Evolutionary conservation across 768 basidiomycete genomes (phyloP).

Genomic region (Pisolithus sp.): DNA sequence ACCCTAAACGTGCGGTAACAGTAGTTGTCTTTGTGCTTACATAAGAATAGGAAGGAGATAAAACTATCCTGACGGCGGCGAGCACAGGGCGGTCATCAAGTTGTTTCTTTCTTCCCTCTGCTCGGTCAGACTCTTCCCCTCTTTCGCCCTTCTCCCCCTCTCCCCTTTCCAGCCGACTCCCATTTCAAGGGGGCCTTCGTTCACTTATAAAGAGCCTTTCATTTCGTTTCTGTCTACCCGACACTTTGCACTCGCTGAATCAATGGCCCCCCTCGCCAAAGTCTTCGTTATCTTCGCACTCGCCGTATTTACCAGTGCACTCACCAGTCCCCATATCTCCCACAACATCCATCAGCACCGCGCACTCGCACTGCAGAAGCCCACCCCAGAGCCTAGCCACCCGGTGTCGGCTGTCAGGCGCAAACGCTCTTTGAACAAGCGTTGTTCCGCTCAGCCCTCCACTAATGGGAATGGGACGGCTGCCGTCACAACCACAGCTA

Average conservation of each 20-base stretch:
- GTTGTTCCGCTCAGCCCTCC: constrained; percentile 13
- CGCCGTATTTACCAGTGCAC: constrained; percentile 32
- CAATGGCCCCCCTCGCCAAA: constrained; percentile 34
- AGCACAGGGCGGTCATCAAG: background rate
- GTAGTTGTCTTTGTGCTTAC: background rate
- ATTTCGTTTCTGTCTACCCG: constrained; percentile 8
- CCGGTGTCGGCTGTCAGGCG: constrained; percentile 5
- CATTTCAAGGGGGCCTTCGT: background rate
- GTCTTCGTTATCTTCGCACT: constrained; percentile 37
- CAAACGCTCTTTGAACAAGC: constrained; percentile 25
- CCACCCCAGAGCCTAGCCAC: background rate
- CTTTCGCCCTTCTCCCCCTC: background rate
- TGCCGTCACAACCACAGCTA: background rate
- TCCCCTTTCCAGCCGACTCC: background rate
- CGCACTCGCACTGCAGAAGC: background rate
- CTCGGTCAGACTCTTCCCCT: background rate
- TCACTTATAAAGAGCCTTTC: background rate
- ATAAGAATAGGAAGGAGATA: background rate
- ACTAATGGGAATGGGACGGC: constrained; percentile 10
- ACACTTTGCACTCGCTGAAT: constrained; percentile 7
- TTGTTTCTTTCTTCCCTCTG: background rate
- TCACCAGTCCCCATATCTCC: constrained; percentile 34
- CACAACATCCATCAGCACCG: constrained; percentile 23
- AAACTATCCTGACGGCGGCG: background rate
- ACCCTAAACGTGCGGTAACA: background rate